Conservation (phyloP, 2,329 filamentous ascomycete genomes). For the Tolypocladium ovalisporum region DNA sequence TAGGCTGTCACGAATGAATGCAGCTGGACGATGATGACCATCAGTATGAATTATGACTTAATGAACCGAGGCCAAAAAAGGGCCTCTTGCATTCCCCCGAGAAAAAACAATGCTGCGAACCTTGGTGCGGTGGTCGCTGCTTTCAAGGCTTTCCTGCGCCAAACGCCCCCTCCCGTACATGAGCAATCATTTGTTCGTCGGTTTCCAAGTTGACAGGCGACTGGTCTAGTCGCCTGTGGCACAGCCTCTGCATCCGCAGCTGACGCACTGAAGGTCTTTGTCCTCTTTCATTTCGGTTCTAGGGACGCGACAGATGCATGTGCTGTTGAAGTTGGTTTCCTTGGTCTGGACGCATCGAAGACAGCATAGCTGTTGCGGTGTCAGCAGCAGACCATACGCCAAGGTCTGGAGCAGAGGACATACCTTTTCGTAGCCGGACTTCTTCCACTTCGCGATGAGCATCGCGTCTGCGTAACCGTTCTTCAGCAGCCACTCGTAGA, state of each 20-base stretch:
- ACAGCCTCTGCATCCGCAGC: constrained; percentile 87
- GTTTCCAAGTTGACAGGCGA: background rate
- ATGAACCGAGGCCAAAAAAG: constrained; percentile 18
- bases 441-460: constrained; percentile 99
- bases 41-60: constrained; percentile 21
- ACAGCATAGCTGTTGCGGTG: constrained; percentile 64
- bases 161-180: background rate
- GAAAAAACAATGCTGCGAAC: background rate
- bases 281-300: constrained; percentile 82
- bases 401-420: constrained; percentile 11
- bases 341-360: constrained; percentile 97
- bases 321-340: constrained; percentile 97
- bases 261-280: constrained; percentile 86
- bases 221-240: constrained; percentile 62
- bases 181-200: background rate
- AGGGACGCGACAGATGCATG: constrained; percentile 92
- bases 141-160: background rate
- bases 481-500: constrained; percentile 96
- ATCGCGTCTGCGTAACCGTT: constrained; percentile 92
- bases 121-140: background rate
- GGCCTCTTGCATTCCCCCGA: constrained; percentile 15
- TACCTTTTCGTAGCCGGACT: constrained; percentile 96
- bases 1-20: constrained; percentile 15
- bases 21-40: constrained; percentile 14
- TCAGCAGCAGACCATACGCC: constrained; percentile 13